A percentile compares a stretch with the other conserved stretches of the same genome.
Conservation (phyloP, 139 green algal genomes). For the Chlamydomonas asymmetrica region DNA sequence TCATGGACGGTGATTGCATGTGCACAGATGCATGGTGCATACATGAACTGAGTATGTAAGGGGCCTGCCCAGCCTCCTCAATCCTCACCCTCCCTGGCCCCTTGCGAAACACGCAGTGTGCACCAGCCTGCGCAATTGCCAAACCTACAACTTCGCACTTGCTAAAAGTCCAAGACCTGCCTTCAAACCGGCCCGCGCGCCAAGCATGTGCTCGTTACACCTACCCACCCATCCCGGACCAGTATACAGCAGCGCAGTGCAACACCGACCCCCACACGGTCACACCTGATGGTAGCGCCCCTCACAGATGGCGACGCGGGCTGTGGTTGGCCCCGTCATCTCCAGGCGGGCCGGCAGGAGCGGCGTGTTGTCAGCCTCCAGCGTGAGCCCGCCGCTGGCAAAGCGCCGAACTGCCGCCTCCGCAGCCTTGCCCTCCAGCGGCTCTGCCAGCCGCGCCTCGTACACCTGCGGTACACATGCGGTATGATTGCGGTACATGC, state of each 20-base stretch:
- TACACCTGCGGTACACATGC: constrained; percentile 44
- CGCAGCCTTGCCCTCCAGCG: constrained; percentile 35
- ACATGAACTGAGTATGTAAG: no score
- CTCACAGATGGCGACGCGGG: constrained; percentile 51
- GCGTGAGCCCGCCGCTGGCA: constrained; percentile 41
- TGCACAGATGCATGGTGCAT: no score
- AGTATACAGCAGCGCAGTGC: background rate
- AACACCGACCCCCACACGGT: background rate
- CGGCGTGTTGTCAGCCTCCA: constrained; percentile 43
- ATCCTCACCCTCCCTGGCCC: no score
- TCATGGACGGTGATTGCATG: no score
- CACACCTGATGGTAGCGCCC: constrained; percentile 57
- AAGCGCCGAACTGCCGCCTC: constrained; percentile 32
- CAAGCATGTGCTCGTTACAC: no score
- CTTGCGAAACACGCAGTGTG: background rate
- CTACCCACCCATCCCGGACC: no score
- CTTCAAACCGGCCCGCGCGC: background rate
- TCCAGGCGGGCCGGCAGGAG: constrained; percentile 51
- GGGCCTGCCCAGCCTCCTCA: no score
- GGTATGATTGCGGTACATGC: background rate
- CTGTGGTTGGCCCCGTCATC: constrained; percentile 14
- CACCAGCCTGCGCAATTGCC: constrained; percentile 6
- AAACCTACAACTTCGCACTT: background rate
- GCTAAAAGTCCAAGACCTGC: background rate
- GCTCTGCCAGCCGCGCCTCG: constrained; percentile 32